Percentiles rank a stretch among this genome's conserved stretches.
Conservation (phyloP, 2,329 filamentous ascomycete genomes). For the Botrytis aclada region DNA sequence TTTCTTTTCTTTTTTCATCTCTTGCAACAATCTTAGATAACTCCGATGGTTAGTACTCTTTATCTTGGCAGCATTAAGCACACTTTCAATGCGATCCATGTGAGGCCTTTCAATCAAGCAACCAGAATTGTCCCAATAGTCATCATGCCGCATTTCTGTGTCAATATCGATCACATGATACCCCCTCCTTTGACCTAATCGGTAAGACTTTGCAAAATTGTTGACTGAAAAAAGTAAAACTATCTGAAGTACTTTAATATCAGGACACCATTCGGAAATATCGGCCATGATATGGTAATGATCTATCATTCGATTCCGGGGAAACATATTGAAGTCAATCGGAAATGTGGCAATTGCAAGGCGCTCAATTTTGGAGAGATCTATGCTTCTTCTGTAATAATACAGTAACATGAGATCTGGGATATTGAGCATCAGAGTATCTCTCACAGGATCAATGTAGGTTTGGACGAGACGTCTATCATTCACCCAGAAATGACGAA, state of each 20-base stretch:
- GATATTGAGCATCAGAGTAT: neutral
- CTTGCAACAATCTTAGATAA: neutral
- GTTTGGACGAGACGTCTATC: neutral
- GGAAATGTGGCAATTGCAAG: neutral
- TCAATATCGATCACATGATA: neutral
- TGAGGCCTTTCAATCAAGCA: neutral
- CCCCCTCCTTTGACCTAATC: neutral
- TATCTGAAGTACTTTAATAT: neutral
- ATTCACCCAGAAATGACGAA: neutral
- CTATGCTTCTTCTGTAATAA: neutral
- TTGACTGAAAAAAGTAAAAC: neutral
- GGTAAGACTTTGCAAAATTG: neutral
- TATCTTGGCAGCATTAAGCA: neutral
- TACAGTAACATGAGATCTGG: neutral
- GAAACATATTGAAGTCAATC: neutral
- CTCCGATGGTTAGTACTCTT: fast-evolving
- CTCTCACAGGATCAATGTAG: neutral
- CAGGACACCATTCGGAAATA: neutral
- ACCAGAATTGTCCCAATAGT: neutral
- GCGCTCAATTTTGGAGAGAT: neutral
- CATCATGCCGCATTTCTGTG: neutral
- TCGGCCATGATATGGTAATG: neutral
- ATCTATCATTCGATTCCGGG: fast-evolving
- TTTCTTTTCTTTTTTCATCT: fast-evolving
- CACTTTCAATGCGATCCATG: fast-evolving